Base-by-base conservation (phyloP, 1,284 basidiomycete species). In the Sphaerobolus stellatus region DNA sequence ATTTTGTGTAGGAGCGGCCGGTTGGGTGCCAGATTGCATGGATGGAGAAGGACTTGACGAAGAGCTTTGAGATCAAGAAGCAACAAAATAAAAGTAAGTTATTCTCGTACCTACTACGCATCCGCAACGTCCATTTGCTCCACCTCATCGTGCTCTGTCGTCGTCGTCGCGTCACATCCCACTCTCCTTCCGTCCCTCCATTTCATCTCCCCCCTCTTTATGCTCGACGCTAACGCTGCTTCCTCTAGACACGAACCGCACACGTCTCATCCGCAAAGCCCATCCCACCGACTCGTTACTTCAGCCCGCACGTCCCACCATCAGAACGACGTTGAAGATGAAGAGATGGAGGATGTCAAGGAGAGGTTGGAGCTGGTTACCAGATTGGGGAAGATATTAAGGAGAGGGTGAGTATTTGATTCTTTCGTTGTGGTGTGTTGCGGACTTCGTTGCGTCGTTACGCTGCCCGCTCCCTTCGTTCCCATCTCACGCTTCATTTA, bases 301-400 rank as follows among this genome's bases (percentile, higher is more conserved):
- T 98, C 83, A 77, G 77, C 55, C 94, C 94, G 7, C 94, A 93
- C n/a, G 70, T 77, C 38, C 87, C 89, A 13, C 67, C 66, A 22
- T 72, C 78, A 7, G 83, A 88, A 83, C 4, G 90, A 92, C 14
- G 74, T 89, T 24, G 89, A 90, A 0, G 90, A 90, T n/a, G 91
- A 92, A 0, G 91, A 92, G 48, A 79, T 94, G 1, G 90, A 92
- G 58, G 92, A 92, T 59, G 80, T 98, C 54, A 94, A 98, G 71
- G 89, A 90, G 71, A 89, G 92, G 67, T 82, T 99, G 51, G 96
- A 98, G 79, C 79, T 95, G 96, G 98, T 76, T 98, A 98, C 74
- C 95, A 98, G 78, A 90, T 98, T 66, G 96, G 95, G 50, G 96
- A 98, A 77, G 96, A 99, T 73, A 78, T 99, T 67, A 98, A 98